phyloP scores from a whole-genome alignment of 2,329 filamentous ascomycete species.

The Monilinia vaccinii-corymbosi region DNA sequence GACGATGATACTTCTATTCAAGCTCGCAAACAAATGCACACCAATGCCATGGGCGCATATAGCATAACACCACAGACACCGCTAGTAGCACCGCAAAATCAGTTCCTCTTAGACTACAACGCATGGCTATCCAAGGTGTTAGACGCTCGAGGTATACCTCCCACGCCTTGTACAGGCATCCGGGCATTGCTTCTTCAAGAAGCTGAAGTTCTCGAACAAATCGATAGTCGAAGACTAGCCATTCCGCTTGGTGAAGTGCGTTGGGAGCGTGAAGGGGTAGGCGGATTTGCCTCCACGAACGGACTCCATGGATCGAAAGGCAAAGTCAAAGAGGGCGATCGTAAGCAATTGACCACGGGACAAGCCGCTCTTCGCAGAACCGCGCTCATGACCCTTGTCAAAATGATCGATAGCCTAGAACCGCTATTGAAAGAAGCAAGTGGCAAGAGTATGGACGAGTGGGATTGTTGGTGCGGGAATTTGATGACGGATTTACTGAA shows the following conservation, averaged over 20 bases:
- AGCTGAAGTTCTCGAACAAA: constrained; percentile 57
- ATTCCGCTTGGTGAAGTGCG: constrained; percentile 76
- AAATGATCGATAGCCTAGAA: constrained; percentile 79
- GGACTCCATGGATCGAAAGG: constrained; percentile 35
- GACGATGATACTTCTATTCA: constrained; percentile 34
- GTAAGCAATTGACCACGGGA: constrained; percentile 36
- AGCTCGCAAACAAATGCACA: constrained; percentile 53
- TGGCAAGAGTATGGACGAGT: constrained; percentile 83
- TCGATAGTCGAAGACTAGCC: constrained; percentile 70
- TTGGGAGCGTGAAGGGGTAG: constrained; percentile 74
- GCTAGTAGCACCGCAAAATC: constrained; percentile 71
- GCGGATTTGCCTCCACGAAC: constrained; percentile 50
- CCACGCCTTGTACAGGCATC: constrained; percentile 71
- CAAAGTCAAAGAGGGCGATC: constrained; percentile 24
- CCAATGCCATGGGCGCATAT: constrained; percentile 68
- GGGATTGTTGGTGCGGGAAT: constrained; percentile 80
- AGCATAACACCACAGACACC: constrained; percentile 75
- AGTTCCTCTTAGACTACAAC: constrained; percentile 76
- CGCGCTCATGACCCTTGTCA: constrained; percentile 71
- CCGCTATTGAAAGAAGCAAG: constrained; percentile 72
- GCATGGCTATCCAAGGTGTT: constrained; percentile 70
- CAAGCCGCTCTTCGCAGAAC: constrained; percentile 69
- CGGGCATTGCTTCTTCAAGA: constrained; percentile 75
- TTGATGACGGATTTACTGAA: constrained; percentile 80
- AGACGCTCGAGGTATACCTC: constrained; percentile 57